phyloP scores from a whole-genome alignment of 345 rosid genomes.

The Eucalyptus marginata region DNA sequence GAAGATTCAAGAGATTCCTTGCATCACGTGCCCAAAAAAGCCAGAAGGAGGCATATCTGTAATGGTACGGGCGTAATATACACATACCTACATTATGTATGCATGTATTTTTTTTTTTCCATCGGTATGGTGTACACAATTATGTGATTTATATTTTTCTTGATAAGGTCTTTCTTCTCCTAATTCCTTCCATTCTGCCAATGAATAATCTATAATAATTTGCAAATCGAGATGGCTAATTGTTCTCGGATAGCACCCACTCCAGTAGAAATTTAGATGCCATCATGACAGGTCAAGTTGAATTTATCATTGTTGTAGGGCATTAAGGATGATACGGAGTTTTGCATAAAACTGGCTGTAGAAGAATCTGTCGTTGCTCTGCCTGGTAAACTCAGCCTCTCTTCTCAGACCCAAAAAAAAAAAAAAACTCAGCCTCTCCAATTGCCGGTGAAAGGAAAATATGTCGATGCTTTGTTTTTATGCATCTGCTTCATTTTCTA shows the following conservation, averaged over 20 bases:
- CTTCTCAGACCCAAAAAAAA: no score
- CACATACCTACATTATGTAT: no score
- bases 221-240: no score
- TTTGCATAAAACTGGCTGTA: constrained; percentile 46
- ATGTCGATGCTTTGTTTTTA: background rate
- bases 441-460: background rate
- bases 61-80: no score
- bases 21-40: background rate
- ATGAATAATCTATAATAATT: no score
- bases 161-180: no score
- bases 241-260: no score
- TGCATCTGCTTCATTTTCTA: background rate
- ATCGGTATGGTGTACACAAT: background rate
- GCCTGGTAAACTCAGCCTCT: constrained; percentile 31
- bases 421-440: no score
- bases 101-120: no score
- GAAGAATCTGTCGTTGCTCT: constrained; percentile 64
- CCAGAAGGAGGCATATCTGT: no score
- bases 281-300: constrained; percentile 34
- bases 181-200: no score
- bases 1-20: constrained; percentile 49
- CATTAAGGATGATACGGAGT: constrained; percentile 57
- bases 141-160: background rate
- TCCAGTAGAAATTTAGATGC: no score
- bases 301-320: constrained; percentile 40